Evolutionary conservation across 2,329 filamentous ascomycete species (phyloP).

Genomic region (Nemania serpens): DNA sequence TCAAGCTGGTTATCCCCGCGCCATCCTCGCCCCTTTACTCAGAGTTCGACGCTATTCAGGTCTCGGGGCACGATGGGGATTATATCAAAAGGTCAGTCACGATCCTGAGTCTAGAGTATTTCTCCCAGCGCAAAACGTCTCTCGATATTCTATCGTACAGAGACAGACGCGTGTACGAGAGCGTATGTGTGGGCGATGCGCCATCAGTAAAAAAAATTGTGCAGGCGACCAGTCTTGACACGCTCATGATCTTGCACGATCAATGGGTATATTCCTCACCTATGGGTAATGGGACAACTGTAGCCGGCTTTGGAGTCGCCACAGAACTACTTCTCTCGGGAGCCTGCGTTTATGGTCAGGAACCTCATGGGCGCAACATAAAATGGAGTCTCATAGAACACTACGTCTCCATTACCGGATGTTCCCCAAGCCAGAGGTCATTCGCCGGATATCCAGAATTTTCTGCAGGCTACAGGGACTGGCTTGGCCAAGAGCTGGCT

Average conservation of each 20-base stretch:
- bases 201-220: not conserved
- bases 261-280: slow-evolving; percentile 5
- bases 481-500: not conserved
- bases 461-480: not conserved
- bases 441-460: not conserved
- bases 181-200: not conserved
- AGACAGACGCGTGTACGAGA: slow-evolving; percentile 8
- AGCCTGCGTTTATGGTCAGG: slow-evolving; percentile 3
- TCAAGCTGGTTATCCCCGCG: not conserved
- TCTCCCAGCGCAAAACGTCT: not conserved
- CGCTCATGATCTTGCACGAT: slow-evolving; percentile 1
- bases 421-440: not conserved
- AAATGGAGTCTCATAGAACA: not conserved
- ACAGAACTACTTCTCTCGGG: slow-evolving; percentile 9
- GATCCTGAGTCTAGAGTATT: slow-evolving; percentile 11
- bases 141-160: slow-evolving; percentile 13
- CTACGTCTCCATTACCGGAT: not conserved
- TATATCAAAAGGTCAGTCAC: slow-evolving; percentile 5
- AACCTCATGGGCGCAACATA: not conserved
- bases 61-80: slow-evolving; percentile 1
- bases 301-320: not conserved
- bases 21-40: not conserved
- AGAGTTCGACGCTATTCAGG: slow-evolving; percentile 7
- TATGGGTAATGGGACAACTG: not conserved
- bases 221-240: slow-evolving; percentile 9